These are phyloP conservation scores for Trichoderma sp. DNA, from an alignment of 2,329 filamentous ascomycete genomes.

Conservation along the genomic window DNA sequence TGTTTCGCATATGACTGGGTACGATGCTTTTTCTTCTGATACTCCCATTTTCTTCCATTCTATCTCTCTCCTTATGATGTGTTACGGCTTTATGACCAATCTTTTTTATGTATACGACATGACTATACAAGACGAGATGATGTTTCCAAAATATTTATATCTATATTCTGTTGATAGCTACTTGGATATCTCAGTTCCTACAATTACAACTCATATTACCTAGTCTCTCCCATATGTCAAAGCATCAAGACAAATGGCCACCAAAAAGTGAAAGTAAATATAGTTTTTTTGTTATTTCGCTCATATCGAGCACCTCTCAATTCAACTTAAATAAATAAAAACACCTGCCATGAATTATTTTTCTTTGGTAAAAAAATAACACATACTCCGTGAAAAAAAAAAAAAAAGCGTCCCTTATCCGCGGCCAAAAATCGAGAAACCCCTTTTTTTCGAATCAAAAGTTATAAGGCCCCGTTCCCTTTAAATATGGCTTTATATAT, in stretches of 20 bases:
- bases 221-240: not conserved
- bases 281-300: not conserved
- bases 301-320: conserved; percentile 3
- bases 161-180: not conserved
- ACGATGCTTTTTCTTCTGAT: conserved; percentile 6
- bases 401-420: conserved; percentile 3
- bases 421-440: conserved; percentile 8
- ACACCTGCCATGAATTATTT: not conserved
- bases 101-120: conserved; percentile 1
- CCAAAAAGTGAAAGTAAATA: not conserved
- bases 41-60: not conserved
- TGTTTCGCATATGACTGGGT: conserved; percentile 17
- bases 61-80: conserved; percentile 21
- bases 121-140: conserved; percentile 4
- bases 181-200: not conserved
- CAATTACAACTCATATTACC: not conserved
- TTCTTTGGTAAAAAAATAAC: not conserved
- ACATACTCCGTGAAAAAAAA: not conserved
- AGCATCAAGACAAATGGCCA: not conserved
- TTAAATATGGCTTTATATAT: not conserved
- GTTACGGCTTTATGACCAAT: conserved; percentile 21
- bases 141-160: not conserved
- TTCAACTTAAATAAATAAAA: not conserved
- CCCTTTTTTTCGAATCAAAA: conserved; percentile 1
- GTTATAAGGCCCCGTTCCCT: not conserved